Percentiles rank a stretch among this genome's conserved stretches.
Evolutionary conservation across 2,329 filamentous ascomycete species (phyloP).

Genomic region (Aurifilum marmelostoma): DNA sequence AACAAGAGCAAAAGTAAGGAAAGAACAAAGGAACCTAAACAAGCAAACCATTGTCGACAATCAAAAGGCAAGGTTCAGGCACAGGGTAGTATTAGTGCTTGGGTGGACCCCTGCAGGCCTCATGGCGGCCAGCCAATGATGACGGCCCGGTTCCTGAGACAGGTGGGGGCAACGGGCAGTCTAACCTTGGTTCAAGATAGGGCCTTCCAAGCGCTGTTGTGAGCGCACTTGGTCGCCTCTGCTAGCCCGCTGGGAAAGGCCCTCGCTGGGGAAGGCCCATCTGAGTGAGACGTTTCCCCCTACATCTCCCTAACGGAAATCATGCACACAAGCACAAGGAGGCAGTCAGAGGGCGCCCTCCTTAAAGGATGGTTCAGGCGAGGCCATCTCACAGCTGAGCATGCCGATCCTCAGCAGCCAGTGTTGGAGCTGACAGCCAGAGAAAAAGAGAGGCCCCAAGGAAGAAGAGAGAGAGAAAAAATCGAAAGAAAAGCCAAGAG

Average conservation of each 20-base stretch:
- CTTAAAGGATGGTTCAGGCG: not conserved
- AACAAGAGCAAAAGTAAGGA: too few relatives aligned
- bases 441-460: too few relatives aligned
- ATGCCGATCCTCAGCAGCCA: not conserved
- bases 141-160: slow-evolving; percentile 12
- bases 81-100: not conserved
- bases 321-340: not conserved
- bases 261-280: not conserved
- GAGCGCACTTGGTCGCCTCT: not conserved
- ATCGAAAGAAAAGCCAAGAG: too few relatives aligned
- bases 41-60: not conserved
- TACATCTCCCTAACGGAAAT: not conserved
- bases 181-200: not conserved
- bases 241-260: not conserved
- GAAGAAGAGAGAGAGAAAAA: too few relatives aligned
- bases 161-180: slow-evolving; percentile 1
- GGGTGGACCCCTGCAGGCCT: slow-evolving; percentile 4
- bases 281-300: not conserved
- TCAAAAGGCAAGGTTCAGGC: not conserved
- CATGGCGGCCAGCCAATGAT: slow-evolving; percentile 7
- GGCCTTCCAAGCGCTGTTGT: not conserved
- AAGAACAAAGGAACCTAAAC: too few relatives aligned
- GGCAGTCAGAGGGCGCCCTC: not conserved
- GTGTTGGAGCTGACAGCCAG: too few relatives aligned
- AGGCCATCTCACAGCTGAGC: not conserved